These are phyloP conservation scores for Casaregolazyma lundiana DNA, from an alignment of 1,139 yeast species.

Conservation along the genomic window DNA sequence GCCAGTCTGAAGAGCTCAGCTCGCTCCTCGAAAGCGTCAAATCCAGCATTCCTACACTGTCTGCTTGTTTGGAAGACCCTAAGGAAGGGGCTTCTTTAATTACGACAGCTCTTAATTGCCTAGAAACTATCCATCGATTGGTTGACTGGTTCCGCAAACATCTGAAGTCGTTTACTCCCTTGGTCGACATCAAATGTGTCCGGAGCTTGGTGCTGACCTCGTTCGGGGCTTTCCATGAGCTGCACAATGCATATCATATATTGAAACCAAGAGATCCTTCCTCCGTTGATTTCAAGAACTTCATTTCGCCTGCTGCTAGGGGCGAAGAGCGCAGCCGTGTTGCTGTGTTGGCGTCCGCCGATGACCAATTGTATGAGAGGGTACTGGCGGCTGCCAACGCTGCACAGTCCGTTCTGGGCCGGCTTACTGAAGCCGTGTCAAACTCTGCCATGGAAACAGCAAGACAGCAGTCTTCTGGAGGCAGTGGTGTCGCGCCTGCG, in stretches of 20 bases:
- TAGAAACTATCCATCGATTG: slow-evolving; percentile 22
- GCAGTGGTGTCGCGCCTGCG: slow-evolving; percentile 28
- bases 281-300: background rate
- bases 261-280: slow-evolving; percentile 6
- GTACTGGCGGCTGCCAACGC: slow-evolving; percentile 67
- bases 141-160: slow-evolving; percentile 23
- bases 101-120: slow-evolving; percentile 14
- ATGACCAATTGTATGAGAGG: slow-evolving; percentile 71
- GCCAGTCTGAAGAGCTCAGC: slow-evolving; percentile 55
- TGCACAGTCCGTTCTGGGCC: slow-evolving; percentile 76
- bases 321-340: background rate
- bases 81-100: slow-evolving; percentile 12
- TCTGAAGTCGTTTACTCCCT: slow-evolving; percentile 32
- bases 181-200: slow-evolving; percentile 59
- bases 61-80: slow-evolving; percentile 23
- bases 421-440: slow-evolving; percentile 70
- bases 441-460: slow-evolving; percentile 62
- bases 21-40: slow-evolving; percentile 53
- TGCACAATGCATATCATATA: slow-evolving; percentile 61
- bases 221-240: slow-evolving; percentile 70
- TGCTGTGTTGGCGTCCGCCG: slow-evolving; percentile 47
- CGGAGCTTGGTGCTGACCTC: slow-evolving; percentile 69
- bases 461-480: slow-evolving; percentile 7
- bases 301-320: background rate
- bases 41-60: slow-evolving; percentile 23